Conservation (phyloP, 345 rosid genomes). For the Passiflora organensis region DNA sequence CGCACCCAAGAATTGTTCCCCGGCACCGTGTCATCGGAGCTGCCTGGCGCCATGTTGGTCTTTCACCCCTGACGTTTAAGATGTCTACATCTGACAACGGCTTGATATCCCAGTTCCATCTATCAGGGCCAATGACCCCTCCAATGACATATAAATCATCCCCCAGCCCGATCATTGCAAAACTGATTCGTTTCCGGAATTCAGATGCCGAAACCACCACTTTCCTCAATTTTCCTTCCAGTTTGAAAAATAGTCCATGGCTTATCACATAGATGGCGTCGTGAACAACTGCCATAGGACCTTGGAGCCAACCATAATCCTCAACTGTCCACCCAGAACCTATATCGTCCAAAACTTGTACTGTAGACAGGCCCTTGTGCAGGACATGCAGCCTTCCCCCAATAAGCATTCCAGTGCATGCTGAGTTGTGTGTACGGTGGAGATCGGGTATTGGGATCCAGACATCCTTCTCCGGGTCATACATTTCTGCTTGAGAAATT, state of each 20-base stretch:
- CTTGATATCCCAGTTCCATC: conserved; percentile 72
- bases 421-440: conserved; percentile 78
- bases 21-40: conserved; percentile 77
- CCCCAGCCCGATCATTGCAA: conserved; percentile 66
- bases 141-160: conserved; percentile 76
- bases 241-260: conserved; percentile 58
- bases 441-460: conserved; percentile 85
- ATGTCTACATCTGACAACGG: conserved; percentile 68
- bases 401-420: conserved; percentile 74
- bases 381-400: conserved; percentile 70
- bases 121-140: conserved; percentile 88
- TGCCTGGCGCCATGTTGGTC: conserved; percentile 70
- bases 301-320: conserved; percentile 82
- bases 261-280: conserved; percentile 67
- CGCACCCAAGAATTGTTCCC: conserved; percentile 79
- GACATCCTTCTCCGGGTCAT: conserved; percentile 70
- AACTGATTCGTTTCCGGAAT: conserved; percentile 75
- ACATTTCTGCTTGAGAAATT: conserved; percentile 87
- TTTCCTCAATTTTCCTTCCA: conserved; percentile 50
- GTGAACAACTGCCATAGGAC: conserved; percentile 78
- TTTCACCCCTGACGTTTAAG: conserved; percentile 54
- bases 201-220: conserved; percentile 66
- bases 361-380: conserved; percentile 83
- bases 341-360: conserved; percentile 67
- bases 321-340: conserved; percentile 63